These are phyloP conservation scores for Vachellia collinsii DNA, from an alignment of 306 rosid genomes.

Conservation along the genomic window DNA sequence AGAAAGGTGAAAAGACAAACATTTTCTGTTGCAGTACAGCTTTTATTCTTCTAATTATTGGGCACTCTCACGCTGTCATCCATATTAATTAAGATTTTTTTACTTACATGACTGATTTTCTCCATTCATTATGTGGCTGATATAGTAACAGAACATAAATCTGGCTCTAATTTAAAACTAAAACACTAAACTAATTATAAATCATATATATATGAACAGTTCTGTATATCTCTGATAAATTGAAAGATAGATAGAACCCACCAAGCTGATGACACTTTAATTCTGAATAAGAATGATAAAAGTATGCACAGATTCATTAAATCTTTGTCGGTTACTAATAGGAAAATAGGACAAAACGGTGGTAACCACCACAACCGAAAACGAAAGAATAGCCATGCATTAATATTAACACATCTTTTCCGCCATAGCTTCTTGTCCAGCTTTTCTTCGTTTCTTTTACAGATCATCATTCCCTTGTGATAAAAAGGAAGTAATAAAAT, in stretches of 20 bases:
- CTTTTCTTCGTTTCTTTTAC: not conserved
- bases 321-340: slow-evolving; percentile 26
- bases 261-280: slow-evolving; percentile 10
- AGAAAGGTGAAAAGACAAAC: slow-evolving; percentile 25
- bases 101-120: not conserved
- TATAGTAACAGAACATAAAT: too few relatives aligned
- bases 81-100: slow-evolving; percentile 6
- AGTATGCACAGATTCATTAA: slow-evolving; percentile 26
- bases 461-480: slow-evolving; percentile 8
- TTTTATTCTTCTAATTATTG: slow-evolving; percentile 33
- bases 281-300: slow-evolving; percentile 3
- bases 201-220: too few relatives aligned
- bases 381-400: slow-evolving; percentile 21
- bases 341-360: slow-evolving; percentile 35
- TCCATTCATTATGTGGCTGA: not conserved
- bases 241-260: not conserved
- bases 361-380: slow-evolving; percentile 32
- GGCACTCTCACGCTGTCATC: slow-evolving; percentile 8
- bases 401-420: slow-evolving; percentile 7
- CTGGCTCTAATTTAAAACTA: too few relatives aligned
- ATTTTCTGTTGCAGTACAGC: slow-evolving; percentile 30
- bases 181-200: too few relatives aligned
- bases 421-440: slow-evolving; percentile 8
- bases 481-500: slow-evolving; percentile 1
- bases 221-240: too few relatives aligned